Conservation (phyloP, 805 yeast species). For the Yamadazyma sp. region DNA sequence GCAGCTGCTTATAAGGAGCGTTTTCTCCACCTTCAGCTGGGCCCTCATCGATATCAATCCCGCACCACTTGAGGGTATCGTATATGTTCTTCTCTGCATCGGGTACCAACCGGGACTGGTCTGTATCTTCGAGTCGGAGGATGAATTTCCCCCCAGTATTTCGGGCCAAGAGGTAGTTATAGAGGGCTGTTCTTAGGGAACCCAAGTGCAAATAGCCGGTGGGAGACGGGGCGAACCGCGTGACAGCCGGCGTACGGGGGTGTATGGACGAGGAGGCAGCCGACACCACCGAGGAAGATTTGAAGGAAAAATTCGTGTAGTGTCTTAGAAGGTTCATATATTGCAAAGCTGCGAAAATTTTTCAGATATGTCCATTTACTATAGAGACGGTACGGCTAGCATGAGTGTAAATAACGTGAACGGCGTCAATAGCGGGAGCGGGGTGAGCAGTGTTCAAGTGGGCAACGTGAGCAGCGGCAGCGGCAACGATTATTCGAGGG, state of each 20-base stretch:
- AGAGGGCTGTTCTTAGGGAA: slow-evolving; percentile 87
- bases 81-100: slow-evolving; percentile 86
- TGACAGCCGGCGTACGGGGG: slow-evolving; percentile 22
- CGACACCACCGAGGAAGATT: background rate
- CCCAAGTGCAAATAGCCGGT: slow-evolving; percentile 96
- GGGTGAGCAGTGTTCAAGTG: background rate
- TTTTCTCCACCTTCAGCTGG: slow-evolving; percentile 57
- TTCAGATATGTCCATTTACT: slow-evolving; percentile 9
- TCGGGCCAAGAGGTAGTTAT: slow-evolving; percentile 80
- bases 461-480: background rate
- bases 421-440: background rate
- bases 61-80: slow-evolving; percentile 75
- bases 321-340: slow-evolving; percentile 9
- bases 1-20: slow-evolving; percentile 87
- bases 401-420: no score
- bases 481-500: slow-evolving; percentile 5
- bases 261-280: slow-evolving; percentile 2
- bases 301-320: slow-evolving; percentile 8
- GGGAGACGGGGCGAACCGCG: slow-evolving; percentile 98
- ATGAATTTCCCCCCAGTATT: slow-evolving; percentile 79
- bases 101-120: slow-evolving; percentile 68
- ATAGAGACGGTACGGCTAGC: slow-evolving; percentile 7
- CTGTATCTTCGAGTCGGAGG: slow-evolving; percentile 90
- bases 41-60: slow-evolving; percentile 77
- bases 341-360: slow-evolving; percentile 9